These are phyloP conservation scores for Dactylellina leptospora DNA, from an alignment of 2,329 filamentous ascomycete species.

Conservation along the genomic window DNA sequence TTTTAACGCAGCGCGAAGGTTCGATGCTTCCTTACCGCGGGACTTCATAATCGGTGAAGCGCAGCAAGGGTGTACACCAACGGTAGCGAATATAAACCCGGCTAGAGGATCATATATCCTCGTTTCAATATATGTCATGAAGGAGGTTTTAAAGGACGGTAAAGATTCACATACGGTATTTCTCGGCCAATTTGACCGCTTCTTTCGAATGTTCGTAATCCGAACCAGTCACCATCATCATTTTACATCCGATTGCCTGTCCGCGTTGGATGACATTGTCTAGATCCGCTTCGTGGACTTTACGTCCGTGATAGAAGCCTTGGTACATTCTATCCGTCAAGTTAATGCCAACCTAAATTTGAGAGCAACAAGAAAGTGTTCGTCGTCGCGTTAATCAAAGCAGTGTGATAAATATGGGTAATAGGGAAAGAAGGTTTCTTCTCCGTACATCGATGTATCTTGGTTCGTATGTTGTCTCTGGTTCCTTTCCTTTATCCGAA, in stretches of 20 bases:
- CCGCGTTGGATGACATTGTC: slow-evolving; percentile 80
- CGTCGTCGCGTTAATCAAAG: background rate
- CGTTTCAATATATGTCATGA: background rate
- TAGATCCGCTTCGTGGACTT: slow-evolving; percentile 75
- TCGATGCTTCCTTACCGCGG: slow-evolving; percentile 60
- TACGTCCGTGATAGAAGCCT: slow-evolving; percentile 81
- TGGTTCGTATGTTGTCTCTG: slow-evolving; percentile 35
- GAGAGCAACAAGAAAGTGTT: background rate
- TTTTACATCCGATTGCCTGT: slow-evolving; percentile 78
- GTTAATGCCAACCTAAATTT: slow-evolving; percentile 79
- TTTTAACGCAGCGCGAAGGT: slow-evolving; percentile 61
- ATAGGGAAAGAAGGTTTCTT: no score
- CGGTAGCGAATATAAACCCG: slow-evolving; percentile 83
- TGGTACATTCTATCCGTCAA: slow-evolving; percentile 90
- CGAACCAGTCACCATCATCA: slow-evolving; percentile 93
- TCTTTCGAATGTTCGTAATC: slow-evolving; percentile 80
- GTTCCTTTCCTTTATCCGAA: slow-evolving; percentile 4
- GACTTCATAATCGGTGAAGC: slow-evolving; percentile 76
- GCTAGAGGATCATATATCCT: slow-evolving; percentile 64
- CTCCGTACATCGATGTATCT: slow-evolving; percentile 46
- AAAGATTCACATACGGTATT: slow-evolving; percentile 72
- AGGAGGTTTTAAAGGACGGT: background rate
- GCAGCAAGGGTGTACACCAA: slow-evolving; percentile 92
- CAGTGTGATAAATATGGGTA: background rate
- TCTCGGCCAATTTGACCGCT: slow-evolving; percentile 75